Base-by-base conservation (phyloP, 148 eudicot species). In the Persicaria tinctoria region DNA sequence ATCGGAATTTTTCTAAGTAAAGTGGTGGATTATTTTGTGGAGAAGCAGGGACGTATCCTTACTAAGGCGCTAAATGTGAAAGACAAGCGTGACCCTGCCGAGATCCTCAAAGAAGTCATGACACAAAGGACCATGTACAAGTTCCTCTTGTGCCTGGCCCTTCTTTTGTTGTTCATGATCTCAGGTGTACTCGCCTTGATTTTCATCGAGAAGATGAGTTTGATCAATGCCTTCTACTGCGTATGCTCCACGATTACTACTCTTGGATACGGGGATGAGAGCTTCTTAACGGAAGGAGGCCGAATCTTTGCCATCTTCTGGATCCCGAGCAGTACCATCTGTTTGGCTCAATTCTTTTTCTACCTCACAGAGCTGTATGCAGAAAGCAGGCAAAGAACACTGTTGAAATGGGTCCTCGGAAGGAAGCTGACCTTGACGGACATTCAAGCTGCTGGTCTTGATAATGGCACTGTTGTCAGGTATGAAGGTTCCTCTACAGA, bases 241-340 rank as follows among this genome's bases (percentile, higher is more conserved):
- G 93, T 91, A 75, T 89, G 91, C 76, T 84, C 91, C 1, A 91
- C 97, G 1, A 81, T 91, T 56, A 86, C 89, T 0, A 91, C 97
- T 20, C 81, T 91, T 51, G 97, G 97, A 4, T 91, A 89, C 50
- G 97, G 97, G 23, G 97, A 91, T 44, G 82, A 86, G 77, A 89
- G 90, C 80, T 89, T 89, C 74, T 87, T 83, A 7, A 88, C 97
- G 0, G 6, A 49, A 77, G 83, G 80, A 69, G 93, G 97, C 1
- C 84, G 93, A 6, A 27, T 89, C 10, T 91, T 91, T 80, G 97
- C 90, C 48, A 83, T 90, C 8, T 80, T 88, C 76, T 92, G 94
- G 94, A 92, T 92, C 64, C 38, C 87, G 79, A 84, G 85, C 8
- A 87, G 93, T 74, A 92, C 94, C 10, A 74, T 92, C 7, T 92